Evolutionary conservation across 176 grass and related monocot genomes (phyloP).

Genomic region (Eleusine indica): DNA sequence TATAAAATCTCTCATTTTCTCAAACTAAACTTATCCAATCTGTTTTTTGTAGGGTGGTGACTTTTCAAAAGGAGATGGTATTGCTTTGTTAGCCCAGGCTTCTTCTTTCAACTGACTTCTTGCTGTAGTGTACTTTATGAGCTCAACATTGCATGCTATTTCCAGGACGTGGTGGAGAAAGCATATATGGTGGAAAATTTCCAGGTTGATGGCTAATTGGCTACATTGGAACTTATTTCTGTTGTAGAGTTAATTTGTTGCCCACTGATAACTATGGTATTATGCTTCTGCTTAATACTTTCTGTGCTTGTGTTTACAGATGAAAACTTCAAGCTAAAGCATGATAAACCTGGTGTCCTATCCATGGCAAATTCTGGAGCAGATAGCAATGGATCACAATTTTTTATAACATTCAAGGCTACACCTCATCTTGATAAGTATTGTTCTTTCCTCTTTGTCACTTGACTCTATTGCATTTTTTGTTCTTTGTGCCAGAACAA

Average conservation of each 20-base stretch:
- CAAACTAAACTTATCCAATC: constrained; percentile 24
- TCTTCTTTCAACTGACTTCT: constrained; percentile 85
- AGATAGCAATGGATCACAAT: constrained; percentile 67
- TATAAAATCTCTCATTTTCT: background rate
- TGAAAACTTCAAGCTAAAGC: constrained; percentile 75
- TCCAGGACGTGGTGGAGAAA: constrained; percentile 89
- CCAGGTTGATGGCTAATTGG: constrained; percentile 44
- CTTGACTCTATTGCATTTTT: background rate
- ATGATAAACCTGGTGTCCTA: constrained; percentile 65
- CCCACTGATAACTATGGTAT: constrained; percentile 6
- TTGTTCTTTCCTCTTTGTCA: constrained; percentile 31
- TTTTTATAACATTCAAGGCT: constrained; percentile 69
- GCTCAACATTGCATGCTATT: constrained; percentile 73
- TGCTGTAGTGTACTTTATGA: constrained; percentile 69
- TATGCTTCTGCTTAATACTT: constrained; percentile 29
- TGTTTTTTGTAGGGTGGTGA: constrained; percentile 69
- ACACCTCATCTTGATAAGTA: constrained; percentile 73
- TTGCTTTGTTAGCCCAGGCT: constrained; percentile 75
- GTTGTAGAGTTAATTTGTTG: constrained; percentile 10
- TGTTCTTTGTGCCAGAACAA: constrained; percentile 3
- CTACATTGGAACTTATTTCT: constrained; percentile 14
- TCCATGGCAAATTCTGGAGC: constrained; percentile 77
- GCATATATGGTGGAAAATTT: constrained; percentile 87
- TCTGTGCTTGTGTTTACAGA: constrained; percentile 50
- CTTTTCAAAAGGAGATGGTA: constrained; percentile 86